Percentiles rank a stretch among this genome's conserved stretches.
Conservation (phyloP, 2,329 filamentous ascomycete genomes). For the Botrytis cinerea region DNA sequence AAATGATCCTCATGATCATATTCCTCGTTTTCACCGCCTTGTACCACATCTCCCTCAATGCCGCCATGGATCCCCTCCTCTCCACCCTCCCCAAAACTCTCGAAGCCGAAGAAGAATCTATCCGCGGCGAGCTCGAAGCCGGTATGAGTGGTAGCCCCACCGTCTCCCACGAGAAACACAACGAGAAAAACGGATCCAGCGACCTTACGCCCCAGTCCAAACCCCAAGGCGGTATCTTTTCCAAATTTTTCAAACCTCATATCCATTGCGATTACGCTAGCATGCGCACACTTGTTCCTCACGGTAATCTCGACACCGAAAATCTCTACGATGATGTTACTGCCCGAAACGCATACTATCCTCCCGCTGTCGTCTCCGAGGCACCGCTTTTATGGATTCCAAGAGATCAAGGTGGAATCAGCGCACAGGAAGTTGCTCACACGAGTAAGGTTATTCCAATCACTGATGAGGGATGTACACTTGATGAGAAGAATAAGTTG, state of each 20-base stretch:
- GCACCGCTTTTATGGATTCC: constrained; percentile 83
- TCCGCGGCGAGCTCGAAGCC: constrained; percentile 32
- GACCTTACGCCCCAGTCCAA: constrained; percentile 44
- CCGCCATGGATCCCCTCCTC: constrained; percentile 73
- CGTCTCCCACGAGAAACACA: constrained; percentile 34
- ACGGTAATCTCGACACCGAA: constrained; percentile 47
- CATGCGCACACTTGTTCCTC: constrained; percentile 69
- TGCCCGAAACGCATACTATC: constrained; percentile 70
- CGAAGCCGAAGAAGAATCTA: constrained; percentile 56
- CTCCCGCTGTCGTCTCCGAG: constrained; percentile 65
- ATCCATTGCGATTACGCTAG: constrained; percentile 71
- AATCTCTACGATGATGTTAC: constrained; percentile 62
- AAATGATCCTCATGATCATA: constrained; percentile 73
- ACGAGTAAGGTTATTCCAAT: constrained; percentile 72
- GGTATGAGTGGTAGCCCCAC: constrained; percentile 24
- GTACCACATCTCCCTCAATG: constrained; percentile 72
- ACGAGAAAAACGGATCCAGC: constrained; percentile 14
- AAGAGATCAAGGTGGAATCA: constrained; percentile 71
- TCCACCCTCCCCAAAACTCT: constrained; percentile 78
- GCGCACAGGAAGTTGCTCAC: constrained; percentile 73
- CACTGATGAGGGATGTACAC: constrained; percentile 72
- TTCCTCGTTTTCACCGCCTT: constrained; percentile 75
- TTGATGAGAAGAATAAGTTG: constrained; percentile 71
- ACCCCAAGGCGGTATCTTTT: constrained; percentile 56
- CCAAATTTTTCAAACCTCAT: constrained; percentile 76